phyloP scores from a whole-genome alignment of 768 basidiomycete species.

The Boletus edulis region DNA sequence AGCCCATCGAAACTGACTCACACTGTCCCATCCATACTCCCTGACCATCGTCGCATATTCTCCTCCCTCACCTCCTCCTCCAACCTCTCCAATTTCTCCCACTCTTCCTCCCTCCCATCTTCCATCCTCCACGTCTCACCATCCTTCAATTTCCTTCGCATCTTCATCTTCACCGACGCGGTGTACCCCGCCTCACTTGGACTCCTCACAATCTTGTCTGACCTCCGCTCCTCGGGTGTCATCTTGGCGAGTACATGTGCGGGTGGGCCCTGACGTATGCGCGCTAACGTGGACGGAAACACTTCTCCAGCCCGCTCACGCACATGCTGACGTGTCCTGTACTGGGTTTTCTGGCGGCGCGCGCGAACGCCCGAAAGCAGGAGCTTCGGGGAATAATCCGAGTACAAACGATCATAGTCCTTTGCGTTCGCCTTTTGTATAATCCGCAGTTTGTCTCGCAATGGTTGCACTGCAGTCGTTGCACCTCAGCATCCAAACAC shows the following conservation, averaged over 20 bases:
- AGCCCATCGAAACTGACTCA: background rate
- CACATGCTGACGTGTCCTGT: slow-evolving; percentile 60
- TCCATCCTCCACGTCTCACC: slow-evolving; percentile 35
- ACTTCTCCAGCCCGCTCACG: slow-evolving; percentile 68
- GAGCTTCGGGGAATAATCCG: slow-evolving; percentile 48
- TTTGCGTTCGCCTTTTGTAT: slow-evolving; percentile 36
- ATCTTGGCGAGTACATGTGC: slow-evolving; percentile 56
- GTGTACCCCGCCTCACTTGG: slow-evolving; percentile 71
- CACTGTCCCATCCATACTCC: background rate
- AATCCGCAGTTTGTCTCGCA: slow-evolving; percentile 28
- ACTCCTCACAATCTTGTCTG: slow-evolving; percentile 50
- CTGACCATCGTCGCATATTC: slow-evolving; percentile 23
- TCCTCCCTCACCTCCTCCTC: slow-evolving; percentile 28
- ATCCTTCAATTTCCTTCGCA: slow-evolving; percentile 49
- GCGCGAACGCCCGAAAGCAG: slow-evolving; percentile 51
- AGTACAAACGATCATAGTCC: slow-evolving; percentile 41
- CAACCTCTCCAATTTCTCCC: slow-evolving; percentile 25
- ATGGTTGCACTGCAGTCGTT: slow-evolving; percentile 35
- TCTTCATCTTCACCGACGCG: slow-evolving; percentile 55
- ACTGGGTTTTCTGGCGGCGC: slow-evolving; percentile 55
- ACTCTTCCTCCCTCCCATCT: slow-evolving; percentile 26
- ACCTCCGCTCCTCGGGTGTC: slow-evolving; percentile 42
- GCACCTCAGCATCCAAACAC: slow-evolving; percentile 1
- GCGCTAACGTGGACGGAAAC: slow-evolving; percentile 42
- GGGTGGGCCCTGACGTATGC: slow-evolving; percentile 58